Evolutionary conservation across 257 asterid genomes (phyloP), one percentile per base, ranked within the genome.

Genomic region (Mentha longifolia): DNA sequence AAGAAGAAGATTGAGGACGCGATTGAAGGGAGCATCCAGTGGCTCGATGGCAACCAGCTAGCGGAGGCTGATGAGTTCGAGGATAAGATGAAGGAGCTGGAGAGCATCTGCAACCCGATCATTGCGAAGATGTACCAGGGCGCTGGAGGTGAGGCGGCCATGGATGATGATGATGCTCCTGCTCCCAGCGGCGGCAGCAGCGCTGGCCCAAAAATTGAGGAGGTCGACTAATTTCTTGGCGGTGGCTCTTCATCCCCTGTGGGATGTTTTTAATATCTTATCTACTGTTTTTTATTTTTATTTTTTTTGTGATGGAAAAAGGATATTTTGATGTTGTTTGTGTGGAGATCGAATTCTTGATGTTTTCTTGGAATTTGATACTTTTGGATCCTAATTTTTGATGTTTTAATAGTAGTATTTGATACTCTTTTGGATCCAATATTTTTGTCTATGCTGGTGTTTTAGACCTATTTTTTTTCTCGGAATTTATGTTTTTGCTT

Each of bases 61-160:
- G 95, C 89, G 0, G 96, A 90, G 81, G 78, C 92, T 0, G 95
- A 87, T 3, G 96, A 90, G 79, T 87, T 90, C 45, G 95, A 90
- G 74, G 96, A 90, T 86, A 90, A 90, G 73, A 87, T 90, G 92
- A 87, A 90, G 82, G 96, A 90, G 84, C 54, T 90, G 56, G 96
- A 90, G 86, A 72, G 91, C 71, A 73, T 90, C 59, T 90, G 96
- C 88, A 90, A 90, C 75, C 96, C 96, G 0, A 88, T 90, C 45
- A 90, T 90, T 12, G 92, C 96, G 0, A 90, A 90, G 79, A 90
- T 90, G 92, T 90, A 90, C 78, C 96, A 90, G 73, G 96, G 95
- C 2, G 92, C 85, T 0, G 96, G 92, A 0, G 95, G 92, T 0
- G 83, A 76, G 11, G 86, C 66, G 6, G 68, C 83, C 72, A 83